Evolutionary conservation across 257 asterid species (phyloP).

Genomic region (Echium plantagineum): DNA sequence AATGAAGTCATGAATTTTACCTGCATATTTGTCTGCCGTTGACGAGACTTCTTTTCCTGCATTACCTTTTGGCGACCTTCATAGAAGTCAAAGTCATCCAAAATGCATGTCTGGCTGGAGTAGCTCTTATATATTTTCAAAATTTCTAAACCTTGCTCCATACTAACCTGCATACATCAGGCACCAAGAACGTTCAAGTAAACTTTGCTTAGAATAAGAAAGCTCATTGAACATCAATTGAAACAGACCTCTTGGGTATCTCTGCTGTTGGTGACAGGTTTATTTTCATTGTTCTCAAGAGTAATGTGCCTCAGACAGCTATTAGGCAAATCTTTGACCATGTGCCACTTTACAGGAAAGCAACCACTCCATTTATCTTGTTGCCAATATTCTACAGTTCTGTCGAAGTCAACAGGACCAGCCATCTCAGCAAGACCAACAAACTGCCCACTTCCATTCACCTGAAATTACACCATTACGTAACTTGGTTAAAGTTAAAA

Average conservation of each 20-base stretch:
- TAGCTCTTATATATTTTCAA: conserved; percentile 26
- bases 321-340: conserved; percentile 33
- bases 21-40: conserved; percentile 22
- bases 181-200: neutral
- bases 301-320: conserved; percentile 24
- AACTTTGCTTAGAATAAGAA: neutral
- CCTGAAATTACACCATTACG: conserved; percentile 12
- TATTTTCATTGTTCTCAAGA: conserved; percentile 34
- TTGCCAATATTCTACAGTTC: conserved; percentile 31
- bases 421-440: conserved; percentile 40
- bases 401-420: conserved; percentile 29
- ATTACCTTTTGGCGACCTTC: conserved; percentile 33
- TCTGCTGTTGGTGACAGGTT: conserved; percentile 44
- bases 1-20: conserved; percentile 3
- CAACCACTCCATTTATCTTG: conserved; percentile 45
- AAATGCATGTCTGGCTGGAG: conserved; percentile 27
- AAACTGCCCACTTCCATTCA: conserved; percentile 41
- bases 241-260: conserved; percentile 35
- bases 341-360: conserved; percentile 36
- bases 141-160: conserved; percentile 25
- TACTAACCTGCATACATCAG: conserved; percentile 17
- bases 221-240: neutral
- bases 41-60: conserved; percentile 33
- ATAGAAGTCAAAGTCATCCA: conserved; percentile 41
- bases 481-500: neutral